Conservation (phyloP, 306 rosid genomes). For the Vachellia pachyceras region DNA sequence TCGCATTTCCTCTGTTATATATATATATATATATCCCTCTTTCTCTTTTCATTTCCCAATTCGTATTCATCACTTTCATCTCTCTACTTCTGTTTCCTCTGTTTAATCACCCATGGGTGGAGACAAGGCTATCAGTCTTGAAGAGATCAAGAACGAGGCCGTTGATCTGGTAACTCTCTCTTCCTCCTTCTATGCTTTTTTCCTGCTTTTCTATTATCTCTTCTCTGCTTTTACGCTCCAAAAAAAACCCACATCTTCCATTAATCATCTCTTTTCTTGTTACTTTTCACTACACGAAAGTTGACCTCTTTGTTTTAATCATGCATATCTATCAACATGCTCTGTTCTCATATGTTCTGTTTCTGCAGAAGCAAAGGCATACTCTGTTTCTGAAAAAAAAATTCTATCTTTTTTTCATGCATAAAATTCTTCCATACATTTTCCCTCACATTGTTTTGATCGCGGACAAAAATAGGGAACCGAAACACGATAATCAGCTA, state of each 20-base stretch:
- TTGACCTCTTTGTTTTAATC: background rate
- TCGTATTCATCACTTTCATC: background rate
- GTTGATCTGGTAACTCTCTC: slow-evolving; percentile 82
- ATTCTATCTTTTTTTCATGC: background rate
- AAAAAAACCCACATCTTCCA: slow-evolving; percentile 7
- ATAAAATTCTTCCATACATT: background rate
- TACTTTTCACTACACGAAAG: background rate
- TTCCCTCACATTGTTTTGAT: background rate
- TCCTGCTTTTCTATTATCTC: background rate
- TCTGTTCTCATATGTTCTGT: background rate
- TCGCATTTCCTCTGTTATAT: slow-evolving; percentile 13
- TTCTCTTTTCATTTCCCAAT: background rate
- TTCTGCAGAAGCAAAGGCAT: background rate
- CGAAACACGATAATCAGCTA: background rate
- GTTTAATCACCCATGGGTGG: slow-evolving; percentile 44
- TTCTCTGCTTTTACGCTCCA: background rate
- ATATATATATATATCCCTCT: slow-evolving; percentile 40
- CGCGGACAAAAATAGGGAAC: background rate
- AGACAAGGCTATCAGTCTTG: slow-evolving; percentile 60
- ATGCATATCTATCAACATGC: no score
- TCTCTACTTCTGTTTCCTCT: background rate
- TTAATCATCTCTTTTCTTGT: background rate
- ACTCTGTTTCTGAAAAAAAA: background rate
- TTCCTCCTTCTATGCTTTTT: background rate
- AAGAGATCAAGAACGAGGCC: slow-evolving; percentile 86